Percentiles rank a stretch among this genome's conserved stretches.
These are phyloP conservation scores for Nemania diffusa DNA, from an alignment of 2,329 filamentous ascomycete genomes.

Conservation along the genomic window DNA sequence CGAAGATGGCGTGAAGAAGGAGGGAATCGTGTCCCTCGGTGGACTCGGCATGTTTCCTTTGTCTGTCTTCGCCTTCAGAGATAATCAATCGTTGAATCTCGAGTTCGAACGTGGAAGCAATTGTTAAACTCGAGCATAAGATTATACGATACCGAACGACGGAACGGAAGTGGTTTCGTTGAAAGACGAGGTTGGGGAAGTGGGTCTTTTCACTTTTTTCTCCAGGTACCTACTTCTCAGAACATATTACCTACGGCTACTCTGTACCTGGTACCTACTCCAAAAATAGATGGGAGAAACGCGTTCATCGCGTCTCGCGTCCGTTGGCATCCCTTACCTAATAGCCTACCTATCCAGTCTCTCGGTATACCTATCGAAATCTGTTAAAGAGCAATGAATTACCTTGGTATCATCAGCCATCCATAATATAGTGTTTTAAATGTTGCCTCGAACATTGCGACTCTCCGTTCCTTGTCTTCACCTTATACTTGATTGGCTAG, in stretches of 20 bases:
- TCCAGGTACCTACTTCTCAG: neutral
- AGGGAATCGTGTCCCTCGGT: conserved; percentile 43
- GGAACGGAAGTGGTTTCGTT: neutral
- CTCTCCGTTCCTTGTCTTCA: too few relatives aligned
- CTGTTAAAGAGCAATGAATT: too few relatives aligned
- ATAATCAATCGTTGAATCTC: neutral
- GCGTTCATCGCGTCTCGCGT: conserved; percentile 17
- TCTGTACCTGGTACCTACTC: neutral
- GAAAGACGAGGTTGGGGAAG: conserved; percentile 25
- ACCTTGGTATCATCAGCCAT: too few relatives aligned
- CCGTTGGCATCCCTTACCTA: neutral
- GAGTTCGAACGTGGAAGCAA: neutral
- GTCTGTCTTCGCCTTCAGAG: neutral
- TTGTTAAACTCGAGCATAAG: neutral
- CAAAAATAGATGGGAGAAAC: neutral
- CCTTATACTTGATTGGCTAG: too few relatives aligned
- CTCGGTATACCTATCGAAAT: too few relatives aligned
- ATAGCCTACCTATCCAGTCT: neutral
- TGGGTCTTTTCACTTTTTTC: conserved; percentile 11
- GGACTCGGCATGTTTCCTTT: conserved; percentile 46
- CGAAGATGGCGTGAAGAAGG: conserved; percentile 49
- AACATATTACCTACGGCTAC: neutral
- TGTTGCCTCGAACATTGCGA: too few relatives aligned
- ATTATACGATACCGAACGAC: conserved; percentile 11
- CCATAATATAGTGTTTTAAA: too few relatives aligned